Evolutionary conservation across 2,329 filamentous ascomycete genomes (phyloP).

Genomic region (Pseudocercospora vitis): DNA sequence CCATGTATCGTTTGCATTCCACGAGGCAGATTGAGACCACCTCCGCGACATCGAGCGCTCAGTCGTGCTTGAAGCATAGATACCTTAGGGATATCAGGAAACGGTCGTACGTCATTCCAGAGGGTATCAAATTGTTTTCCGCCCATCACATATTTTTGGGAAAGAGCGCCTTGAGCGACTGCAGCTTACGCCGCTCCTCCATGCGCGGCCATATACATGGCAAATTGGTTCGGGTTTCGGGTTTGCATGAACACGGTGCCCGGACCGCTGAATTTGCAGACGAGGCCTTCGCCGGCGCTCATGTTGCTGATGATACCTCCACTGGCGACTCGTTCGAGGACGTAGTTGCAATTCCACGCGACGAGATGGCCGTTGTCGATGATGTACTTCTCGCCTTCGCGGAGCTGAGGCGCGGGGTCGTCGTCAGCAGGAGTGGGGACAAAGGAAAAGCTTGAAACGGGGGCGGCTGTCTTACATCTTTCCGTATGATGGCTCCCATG

Average conservation of each 20-base stretch:
- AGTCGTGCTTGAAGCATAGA: too few relatives aligned
- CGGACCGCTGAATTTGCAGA: constrained; percentile 89
- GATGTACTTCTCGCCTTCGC: constrained; percentile 78
- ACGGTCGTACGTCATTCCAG: too few relatives aligned
- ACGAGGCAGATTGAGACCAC: too few relatives aligned
- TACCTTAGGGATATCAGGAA: too few relatives aligned
- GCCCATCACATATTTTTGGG: too few relatives aligned
- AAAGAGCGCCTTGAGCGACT: too few relatives aligned
- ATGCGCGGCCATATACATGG: constrained; percentile 52
- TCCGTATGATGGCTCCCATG: constrained; percentile 91
- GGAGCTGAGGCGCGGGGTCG: constrained; percentile 45
- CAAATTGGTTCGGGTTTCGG: constrained; percentile 70
- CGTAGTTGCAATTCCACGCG: constrained; percentile 94
- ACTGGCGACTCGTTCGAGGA: constrained; percentile 83
- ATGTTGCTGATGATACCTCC: constrained; percentile 91
- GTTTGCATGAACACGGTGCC: constrained; percentile 93
- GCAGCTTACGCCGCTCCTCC: constrained; percentile 24
- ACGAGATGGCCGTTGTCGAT: constrained; percentile 67
- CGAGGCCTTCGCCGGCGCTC: constrained; percentile 78
- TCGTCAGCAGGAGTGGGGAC: too few relatives aligned
- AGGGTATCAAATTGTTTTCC: too few relatives aligned
- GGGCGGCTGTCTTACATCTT: constrained; percentile 66
- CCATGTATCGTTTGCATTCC: too few relatives aligned
- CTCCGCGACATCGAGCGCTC: too few relatives aligned
- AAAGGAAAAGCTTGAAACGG: too few relatives aligned